Base-by-base conservation (phyloP, 2,329 filamentous ascomycete species). In the Ceratocystis ficicola region DNA sequence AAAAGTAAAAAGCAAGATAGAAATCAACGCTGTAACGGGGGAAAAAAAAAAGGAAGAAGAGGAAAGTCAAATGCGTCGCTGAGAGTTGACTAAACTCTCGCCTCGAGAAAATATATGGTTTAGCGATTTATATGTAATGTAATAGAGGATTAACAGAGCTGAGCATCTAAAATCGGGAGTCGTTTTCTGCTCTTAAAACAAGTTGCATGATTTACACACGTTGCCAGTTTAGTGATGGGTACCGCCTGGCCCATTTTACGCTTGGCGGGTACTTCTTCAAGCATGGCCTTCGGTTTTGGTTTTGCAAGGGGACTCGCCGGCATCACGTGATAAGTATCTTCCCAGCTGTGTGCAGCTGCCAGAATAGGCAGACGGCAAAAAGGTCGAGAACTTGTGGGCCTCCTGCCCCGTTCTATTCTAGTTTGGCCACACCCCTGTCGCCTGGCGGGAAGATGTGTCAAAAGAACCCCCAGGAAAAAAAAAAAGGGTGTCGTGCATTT, bases 401-500 rank as follows among this genome's bases (percentile, higher is more conserved):
- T 15, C 55, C 30, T 28, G 10, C 28, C 22, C 52, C 30, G 55
- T 59, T 8, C 55, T 59, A 59, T 59, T 59, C 55, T 59, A 32
- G 15, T 12, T 1, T 32, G 32, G 55, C 28, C 15, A 12, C 20
- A 8, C 28, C 55, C 55, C 28, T 59, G 55, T 30, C 3, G n/a
- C 17, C 15, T 36, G 6, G 55, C 55, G 55, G 55, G 55, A 59
- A 59, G 28, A 59, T 59, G 55, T 59, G 55, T 59, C 55, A 59
- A 59, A 20, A 32, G 25, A 59, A 30, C 6, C 30, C 25, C 55
- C 20, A 36, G 55, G 48, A 1, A 25, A 25, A 50, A 59, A n/a
- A 57, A 32, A n/a, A 32, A 59, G 55, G 55, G 55, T 59, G 55
- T 59, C 20, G 55, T 59, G 28, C 55, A 59, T 59, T 59, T 59